These are phyloP conservation scores for Vickermania ingenoplastis DNA, from an alignment of 208 protist genomes.

Conservation along the genomic window DNA sequence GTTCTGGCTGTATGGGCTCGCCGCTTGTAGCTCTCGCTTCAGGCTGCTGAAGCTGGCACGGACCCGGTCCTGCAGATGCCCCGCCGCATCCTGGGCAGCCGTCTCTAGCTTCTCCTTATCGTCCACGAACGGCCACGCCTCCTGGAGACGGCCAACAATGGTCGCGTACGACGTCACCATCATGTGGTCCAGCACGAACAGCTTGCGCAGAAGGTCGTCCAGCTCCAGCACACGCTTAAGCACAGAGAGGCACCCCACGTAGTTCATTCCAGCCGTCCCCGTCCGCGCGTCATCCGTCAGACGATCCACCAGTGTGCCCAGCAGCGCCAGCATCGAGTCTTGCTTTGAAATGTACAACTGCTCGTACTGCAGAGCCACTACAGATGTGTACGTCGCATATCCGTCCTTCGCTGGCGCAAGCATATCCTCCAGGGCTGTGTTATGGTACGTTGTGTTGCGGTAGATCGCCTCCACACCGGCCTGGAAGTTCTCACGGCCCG, in stretches of 20 bases:
- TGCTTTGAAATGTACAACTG: not conserved
- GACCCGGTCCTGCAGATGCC: not conserved
- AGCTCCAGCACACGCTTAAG: not conserved
- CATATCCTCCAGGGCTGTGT: not conserved
- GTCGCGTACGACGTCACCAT: not conserved
- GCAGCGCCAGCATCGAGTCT: not conserved
- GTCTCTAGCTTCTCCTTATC: not conserved
- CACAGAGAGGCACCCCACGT: not conserved
- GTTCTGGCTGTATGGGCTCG: not conserved
- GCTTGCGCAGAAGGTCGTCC: not conserved
- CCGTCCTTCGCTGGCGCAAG: not conserved
- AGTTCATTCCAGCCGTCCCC: not conserved
- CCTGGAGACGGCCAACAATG: not conserved
- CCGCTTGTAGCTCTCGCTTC: too few relatives aligned
- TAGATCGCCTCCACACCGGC: not conserved
- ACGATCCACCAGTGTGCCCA: not conserved
- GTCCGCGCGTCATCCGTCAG: not conserved
- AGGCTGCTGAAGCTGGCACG: not conserved
- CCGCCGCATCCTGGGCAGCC: not conserved
- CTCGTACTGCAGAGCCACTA: not conserved
- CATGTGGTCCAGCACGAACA: slow-evolving; percentile 3
- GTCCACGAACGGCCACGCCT: not conserved
- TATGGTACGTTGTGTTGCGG: not conserved
- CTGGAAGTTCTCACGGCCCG: not conserved
- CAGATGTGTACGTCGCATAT: not conserved